A percentile compares a stretch with the other conserved stretches of the same genome.
phyloP scores from a whole-genome alignment of 176 grass and related monocot species.

The Neostapfia colusana region DNA sequence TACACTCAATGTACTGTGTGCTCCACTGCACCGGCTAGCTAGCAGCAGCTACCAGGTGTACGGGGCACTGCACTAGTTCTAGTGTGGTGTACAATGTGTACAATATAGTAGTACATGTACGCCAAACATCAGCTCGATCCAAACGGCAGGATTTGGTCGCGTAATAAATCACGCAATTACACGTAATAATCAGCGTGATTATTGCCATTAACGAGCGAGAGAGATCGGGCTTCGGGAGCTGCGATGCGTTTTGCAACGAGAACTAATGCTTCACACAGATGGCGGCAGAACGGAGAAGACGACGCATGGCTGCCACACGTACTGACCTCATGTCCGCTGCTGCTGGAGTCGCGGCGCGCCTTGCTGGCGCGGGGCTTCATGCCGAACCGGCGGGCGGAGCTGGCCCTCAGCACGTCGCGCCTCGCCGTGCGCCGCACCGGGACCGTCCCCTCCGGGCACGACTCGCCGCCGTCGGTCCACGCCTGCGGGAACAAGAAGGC shows the following conservation, averaged over 20 bases:
- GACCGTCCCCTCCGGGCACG: conserved; percentile 57
- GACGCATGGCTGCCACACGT: background rate
- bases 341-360: conserved; percentile 72
- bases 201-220: background rate
- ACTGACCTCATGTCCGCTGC: conserved; percentile 77
- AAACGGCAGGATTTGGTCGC: conserved; percentile 24
- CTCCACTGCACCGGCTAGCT: conserved; percentile 1
- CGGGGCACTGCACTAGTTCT: background rate
- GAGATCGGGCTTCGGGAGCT: no score
- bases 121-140: background rate
- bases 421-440: conserved; percentile 62
- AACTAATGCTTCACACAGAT: background rate
- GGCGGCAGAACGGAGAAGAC: background rate
- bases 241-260: background rate
- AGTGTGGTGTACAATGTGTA: background rate
- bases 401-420: conserved; percentile 49
- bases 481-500: conserved; percentile 40
- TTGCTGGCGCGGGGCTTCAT: conserved; percentile 51
- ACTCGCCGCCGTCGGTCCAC: conserved; percentile 60
- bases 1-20: conserved; percentile 47
- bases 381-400: conserved; percentile 57
- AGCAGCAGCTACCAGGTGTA: background rate
- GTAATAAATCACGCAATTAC: conserved; percentile 32
- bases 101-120: background rate
- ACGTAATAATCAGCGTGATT: background rate